These are phyloP conservation scores for Mikania micrantha DNA, from an alignment of 129 eudicot genomes.

Conservation along the genomic window DNA sequence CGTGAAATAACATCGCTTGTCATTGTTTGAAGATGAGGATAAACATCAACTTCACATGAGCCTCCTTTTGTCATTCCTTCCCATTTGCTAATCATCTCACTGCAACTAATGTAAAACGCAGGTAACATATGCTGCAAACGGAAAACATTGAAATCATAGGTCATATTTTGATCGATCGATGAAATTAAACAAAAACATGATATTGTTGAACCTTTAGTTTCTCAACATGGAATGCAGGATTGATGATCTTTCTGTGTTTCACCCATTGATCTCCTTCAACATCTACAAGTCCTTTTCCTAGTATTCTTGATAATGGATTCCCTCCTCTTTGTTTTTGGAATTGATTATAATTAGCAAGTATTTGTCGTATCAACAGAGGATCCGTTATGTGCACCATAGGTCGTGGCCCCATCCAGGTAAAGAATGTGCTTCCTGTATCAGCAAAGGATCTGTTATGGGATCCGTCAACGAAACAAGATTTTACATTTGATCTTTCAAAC, in stretches of 20 bases:
- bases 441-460: neutral
- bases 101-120: slow-evolving; percentile 7
- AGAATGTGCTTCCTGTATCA: slow-evolving; percentile 7
- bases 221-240: slow-evolving; percentile 21
- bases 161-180: neutral
- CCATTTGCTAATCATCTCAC: slow-evolving; percentile 22
- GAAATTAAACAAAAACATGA: neutral
- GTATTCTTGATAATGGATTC: slow-evolving; percentile 16
- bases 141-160: neutral
- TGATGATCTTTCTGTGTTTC: slow-evolving; percentile 26
- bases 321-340: slow-evolving; percentile 15
- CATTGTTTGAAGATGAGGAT: slow-evolving; percentile 11
- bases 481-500: no score
- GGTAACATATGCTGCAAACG: slow-evolving; percentile 18
- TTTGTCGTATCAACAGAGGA: no score
- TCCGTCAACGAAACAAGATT: no score
- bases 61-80: slow-evolving; percentile 5
- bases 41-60: slow-evolving; percentile 14
- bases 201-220: neutral
- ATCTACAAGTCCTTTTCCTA: slow-evolving; percentile 15
- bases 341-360: slow-evolving; percentile 5
- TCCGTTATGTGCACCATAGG: no score
- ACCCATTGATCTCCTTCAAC: slow-evolving; percentile 28
- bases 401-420: no score
- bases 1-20: slow-evolving; percentile 19